Percentiles rank a stretch among this genome's conserved stretches.
These are phyloP conservation scores for Lactarius tabidus DNA, from an alignment of 768 basidiomycete species.

Conservation along the genomic window DNA sequence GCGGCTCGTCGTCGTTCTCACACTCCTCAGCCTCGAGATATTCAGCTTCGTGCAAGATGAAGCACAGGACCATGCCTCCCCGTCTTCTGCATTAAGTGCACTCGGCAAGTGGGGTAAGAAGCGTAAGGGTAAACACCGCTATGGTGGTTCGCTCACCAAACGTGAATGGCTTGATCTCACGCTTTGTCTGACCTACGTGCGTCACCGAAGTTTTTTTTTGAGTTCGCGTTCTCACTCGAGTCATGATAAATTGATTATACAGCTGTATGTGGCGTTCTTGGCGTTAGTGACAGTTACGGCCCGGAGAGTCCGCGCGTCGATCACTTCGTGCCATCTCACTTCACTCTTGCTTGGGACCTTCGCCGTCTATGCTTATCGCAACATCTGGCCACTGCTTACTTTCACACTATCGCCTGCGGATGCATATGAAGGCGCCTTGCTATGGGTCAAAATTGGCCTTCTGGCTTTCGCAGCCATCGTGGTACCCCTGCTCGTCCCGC, in stretches of 20 bases:
- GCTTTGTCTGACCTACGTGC: constrained; percentile 35
- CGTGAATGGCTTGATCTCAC: constrained; percentile 23
- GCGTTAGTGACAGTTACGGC: constrained; percentile 24
- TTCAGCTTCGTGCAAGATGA: constrained; percentile 39
- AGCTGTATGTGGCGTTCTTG: constrained; percentile 28
- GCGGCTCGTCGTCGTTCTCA: constrained; percentile 43
- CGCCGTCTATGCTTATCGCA: constrained; percentile 51
- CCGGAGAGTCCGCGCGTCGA: neutral
- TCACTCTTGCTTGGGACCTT: constrained; percentile 46
- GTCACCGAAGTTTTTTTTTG: constrained; percentile 8
- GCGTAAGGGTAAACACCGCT: constrained; percentile 26
- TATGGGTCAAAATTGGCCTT: constrained; percentile 53
- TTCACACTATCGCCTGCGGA: constrained; percentile 51
- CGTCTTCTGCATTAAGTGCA: constrained; percentile 1
- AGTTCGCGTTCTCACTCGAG: neutral
- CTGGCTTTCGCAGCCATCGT: constrained; percentile 43
- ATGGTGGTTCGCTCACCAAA: constrained; percentile 1
- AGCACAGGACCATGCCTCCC: constrained; percentile 9
- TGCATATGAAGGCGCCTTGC: constrained; percentile 40
- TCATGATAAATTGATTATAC: neutral
- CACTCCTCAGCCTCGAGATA: constrained; percentile 49
- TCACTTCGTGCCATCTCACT: constrained; percentile 44
- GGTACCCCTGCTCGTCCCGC: constrained; percentile 53
- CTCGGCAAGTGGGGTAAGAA: constrained; percentile 31
- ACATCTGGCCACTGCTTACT: constrained; percentile 56